Evolutionary conservation across 164 flowering plant species (phyloP).

Genomic region (Taxillus chinensis): DNA sequence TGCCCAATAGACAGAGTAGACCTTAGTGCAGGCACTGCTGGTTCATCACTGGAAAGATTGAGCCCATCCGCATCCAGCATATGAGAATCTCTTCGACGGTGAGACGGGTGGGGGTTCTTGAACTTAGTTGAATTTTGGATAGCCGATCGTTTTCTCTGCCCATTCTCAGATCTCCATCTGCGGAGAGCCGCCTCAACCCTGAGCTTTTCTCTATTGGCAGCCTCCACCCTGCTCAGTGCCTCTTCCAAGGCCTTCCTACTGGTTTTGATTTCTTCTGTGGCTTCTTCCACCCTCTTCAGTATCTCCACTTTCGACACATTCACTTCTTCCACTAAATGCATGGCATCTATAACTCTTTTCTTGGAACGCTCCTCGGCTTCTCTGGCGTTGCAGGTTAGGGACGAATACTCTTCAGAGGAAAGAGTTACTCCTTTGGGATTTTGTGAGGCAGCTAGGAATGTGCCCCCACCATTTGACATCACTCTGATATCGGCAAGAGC

Average conservation of each 20-base stretch:
- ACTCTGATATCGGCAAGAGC: slow-evolving; percentile 75
- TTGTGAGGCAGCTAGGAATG: slow-evolving; percentile 14
- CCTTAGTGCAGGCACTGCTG: slow-evolving; percentile 35
- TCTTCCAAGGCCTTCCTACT: slow-evolving; percentile 68
- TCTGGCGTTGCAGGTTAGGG: slow-evolving; percentile 40
- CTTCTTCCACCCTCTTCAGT: slow-evolving; percentile 59
- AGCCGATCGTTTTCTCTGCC: slow-evolving; percentile 48
- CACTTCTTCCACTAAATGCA: slow-evolving; percentile 64
- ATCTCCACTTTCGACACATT: slow-evolving; percentile 49
- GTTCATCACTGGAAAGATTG: slow-evolving; percentile 28
- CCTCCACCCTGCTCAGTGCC: slow-evolving; percentile 67
- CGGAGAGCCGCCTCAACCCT: slow-evolving; percentile 81
- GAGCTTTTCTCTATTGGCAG: slow-evolving; percentile 66
- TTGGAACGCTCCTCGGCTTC: slow-evolving; percentile 58
- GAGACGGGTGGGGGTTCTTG: slow-evolving; percentile 49
- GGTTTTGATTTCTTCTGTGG: slow-evolving; percentile 63
- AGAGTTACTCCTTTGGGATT: slow-evolving; percentile 41
- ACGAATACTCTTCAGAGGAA: slow-evolving; percentile 63
- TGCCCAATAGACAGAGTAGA: slow-evolving; percentile 86
- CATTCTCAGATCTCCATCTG: slow-evolving; percentile 77
- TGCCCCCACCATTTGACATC: slow-evolving; percentile 28
- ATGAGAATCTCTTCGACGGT: slow-evolving; percentile 41
- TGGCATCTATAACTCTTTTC: slow-evolving; percentile 40
- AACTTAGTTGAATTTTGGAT: slow-evolving; percentile 54
- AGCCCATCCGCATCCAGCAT: slow-evolving; percentile 49